Percentiles rank a stretch among this genome's conserved stretches.
Conservation (phyloP, 768 basidiomycete species). For the Pleurotus djamor region DNA sequence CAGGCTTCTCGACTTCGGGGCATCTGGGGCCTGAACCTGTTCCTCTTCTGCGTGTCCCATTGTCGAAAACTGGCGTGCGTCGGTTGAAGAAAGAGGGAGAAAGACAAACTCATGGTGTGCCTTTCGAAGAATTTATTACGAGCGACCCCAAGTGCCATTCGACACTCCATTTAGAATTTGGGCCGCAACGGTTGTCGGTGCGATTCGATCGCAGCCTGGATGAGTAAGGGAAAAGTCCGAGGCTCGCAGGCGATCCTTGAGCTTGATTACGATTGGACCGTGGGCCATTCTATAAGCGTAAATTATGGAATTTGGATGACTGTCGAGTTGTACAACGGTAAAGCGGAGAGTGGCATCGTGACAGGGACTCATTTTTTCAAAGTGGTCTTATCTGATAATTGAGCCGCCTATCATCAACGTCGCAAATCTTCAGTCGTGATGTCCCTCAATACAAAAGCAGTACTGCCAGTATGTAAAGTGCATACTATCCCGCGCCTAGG, state of each 20-base stretch:
- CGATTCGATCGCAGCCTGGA: background rate
- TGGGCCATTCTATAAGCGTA: no score
- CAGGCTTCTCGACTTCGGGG: conserved; percentile 11
- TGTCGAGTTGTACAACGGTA: no score
- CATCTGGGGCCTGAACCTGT: background rate
- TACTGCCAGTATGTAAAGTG: no score
- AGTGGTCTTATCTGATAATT: no score
- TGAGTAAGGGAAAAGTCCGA: background rate
- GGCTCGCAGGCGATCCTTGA: background rate
- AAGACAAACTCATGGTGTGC: background rate
- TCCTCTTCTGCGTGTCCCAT: background rate
- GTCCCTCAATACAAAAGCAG: no score
- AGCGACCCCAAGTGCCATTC: background rate
- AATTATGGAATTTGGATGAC: no score
- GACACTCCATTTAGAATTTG: background rate
- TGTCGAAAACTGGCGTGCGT: background rate
- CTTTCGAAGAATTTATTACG: background rate
- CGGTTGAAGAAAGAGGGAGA: background rate
- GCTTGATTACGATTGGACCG: no score
- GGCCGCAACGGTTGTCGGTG: background rate
- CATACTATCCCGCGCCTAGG: no score
- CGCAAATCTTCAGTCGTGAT: no score
- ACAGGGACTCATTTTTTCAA: no score
- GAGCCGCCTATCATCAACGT: no score
- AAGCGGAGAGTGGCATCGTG: no score